Base-by-base conservation (phyloP, 192 early-diverging fungal species). In the Obelidium mucronatum region DNA sequence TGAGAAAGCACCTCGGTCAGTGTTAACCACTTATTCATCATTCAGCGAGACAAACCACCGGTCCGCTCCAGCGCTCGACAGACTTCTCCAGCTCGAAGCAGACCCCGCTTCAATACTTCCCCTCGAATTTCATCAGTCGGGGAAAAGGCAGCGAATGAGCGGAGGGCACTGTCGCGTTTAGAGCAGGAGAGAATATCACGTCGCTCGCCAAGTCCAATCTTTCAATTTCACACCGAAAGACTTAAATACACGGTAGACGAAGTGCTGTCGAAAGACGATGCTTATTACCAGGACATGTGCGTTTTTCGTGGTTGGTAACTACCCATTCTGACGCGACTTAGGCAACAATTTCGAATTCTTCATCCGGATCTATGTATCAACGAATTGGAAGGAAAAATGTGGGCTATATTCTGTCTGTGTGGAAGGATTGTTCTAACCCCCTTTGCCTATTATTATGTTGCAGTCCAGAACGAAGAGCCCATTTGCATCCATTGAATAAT, bases 161-260 rank as follows among this genome's bases (percentile, higher is more conserved):
- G 6, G 26, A 22, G 48, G 1, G 26, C 40, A 15, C 42, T 34
- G 39, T 39, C 62, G 62, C 62, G 62, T 35, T 19, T 40, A 8
- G 48, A 68, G n/a, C 30, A n/a, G 19, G 42, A 51, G 4, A 42
- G 44, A 30, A 4, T 17, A 4, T 4, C 34, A 24, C 60, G 37
- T 1, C 56, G 60, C 1, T 74, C 72, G 1, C 60, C 72, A 40
- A 39, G 33, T 4, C 72, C 72, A 5, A 74, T 74, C 11, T 74
- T 74, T 37, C 72, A 74, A 39, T 74, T 74, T 63, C 72, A 74
- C 60, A 62, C 35, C 39, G 72, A 74, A 33, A 54, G 72, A 34
- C 59, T 74, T 19, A 60, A 74, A 30, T 74, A 63, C 40, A 62
- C 22, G 72, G 34, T 74, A 24, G 42, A 60, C 19, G 39, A 28